phyloP scores from a whole-genome alignment of 306 rosid species.

The Vigna reflexopilosa region DNA sequence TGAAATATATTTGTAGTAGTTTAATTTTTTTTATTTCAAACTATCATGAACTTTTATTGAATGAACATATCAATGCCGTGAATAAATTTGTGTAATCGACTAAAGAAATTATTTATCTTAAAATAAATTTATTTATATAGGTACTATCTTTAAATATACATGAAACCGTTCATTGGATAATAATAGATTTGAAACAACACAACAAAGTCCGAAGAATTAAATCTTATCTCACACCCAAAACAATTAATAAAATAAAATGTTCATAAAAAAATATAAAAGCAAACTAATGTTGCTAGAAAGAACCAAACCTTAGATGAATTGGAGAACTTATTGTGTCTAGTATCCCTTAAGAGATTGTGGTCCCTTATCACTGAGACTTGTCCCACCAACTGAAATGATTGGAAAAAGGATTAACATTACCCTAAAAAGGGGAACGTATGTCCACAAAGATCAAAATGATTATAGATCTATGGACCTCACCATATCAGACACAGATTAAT shows the following conservation, averaged over 20 bases:
- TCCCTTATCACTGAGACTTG: constrained; percentile 10
- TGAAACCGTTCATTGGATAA: too few relatives aligned
- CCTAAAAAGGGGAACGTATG: constrained; percentile 25
- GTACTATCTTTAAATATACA: too few relatives aligned
- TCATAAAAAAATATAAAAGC: background rate
- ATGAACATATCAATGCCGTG: too few relatives aligned
- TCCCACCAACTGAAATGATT: constrained; percentile 49
- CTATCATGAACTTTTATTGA: too few relatives aligned
- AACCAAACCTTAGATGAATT: background rate
- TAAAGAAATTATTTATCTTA: too few relatives aligned
- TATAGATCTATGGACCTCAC: constrained; percentile 24
- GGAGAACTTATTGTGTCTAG: background rate
- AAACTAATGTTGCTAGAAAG: background rate
- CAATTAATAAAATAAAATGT: background rate
- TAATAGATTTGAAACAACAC: too few relatives aligned
- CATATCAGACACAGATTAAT: constrained; percentile 28
- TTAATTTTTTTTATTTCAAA: too few relatives aligned
- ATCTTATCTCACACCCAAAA: too few relatives aligned
- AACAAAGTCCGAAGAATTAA: too few relatives aligned
- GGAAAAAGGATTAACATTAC: constrained; percentile 12
- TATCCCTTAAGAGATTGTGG: constrained; percentile 5
- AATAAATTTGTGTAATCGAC: too few relatives aligned
- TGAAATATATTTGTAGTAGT: too few relatives aligned
- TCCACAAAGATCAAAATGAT: constrained; percentile 43
- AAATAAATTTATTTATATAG: too few relatives aligned